Evolutionary conservation across 163 green algal species (phyloP).

Genomic region (Chloroidium sp.): DNA sequence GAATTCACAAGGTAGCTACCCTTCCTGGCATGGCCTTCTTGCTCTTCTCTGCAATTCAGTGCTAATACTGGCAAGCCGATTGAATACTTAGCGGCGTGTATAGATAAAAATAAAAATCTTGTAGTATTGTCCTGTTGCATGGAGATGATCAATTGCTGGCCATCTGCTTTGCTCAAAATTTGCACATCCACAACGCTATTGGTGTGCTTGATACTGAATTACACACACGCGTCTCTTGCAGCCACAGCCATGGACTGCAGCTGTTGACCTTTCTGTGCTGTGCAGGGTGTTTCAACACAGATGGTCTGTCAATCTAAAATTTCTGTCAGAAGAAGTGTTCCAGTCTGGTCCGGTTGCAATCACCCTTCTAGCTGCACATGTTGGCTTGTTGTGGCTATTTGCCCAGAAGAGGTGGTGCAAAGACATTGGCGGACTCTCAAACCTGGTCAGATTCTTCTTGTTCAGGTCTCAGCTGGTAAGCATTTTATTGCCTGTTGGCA

Average conservation of each 20-base stretch:
- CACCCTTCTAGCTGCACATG: slow-evolving; percentile 50
- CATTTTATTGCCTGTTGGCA: background rate
- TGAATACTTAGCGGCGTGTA: no score
- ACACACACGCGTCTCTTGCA: background rate
- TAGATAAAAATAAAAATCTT: no score
- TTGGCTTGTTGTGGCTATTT: slow-evolving; percentile 54
- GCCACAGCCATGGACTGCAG: no score
- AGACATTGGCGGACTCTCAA: background rate
- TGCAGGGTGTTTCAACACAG: slow-evolving; percentile 50
- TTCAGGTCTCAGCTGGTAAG: background rate
- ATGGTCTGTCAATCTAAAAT: slow-evolving; percentile 77
- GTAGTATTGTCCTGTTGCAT: background rate
- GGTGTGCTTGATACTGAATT: background rate
- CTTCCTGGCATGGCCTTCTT: background rate
- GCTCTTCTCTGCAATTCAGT: background rate
- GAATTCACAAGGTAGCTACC: slow-evolving; percentile 25
- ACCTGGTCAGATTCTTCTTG: background rate
- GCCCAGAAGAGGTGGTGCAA: slow-evolving; percentile 20
- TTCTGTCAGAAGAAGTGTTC: slow-evolving; percentile 67
- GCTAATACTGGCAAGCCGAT: background rate
- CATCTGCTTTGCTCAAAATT: no score
- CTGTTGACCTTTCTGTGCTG: slow-evolving; percentile 16
- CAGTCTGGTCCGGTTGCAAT: slow-evolving; percentile 46
- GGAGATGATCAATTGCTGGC: background rate
- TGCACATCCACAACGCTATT: no score